A percentile compares a stretch with the other conserved stretches of the same genome.
phyloP scores from a whole-genome alignment of 2,329 filamentous ascomycete genomes.

The Balansia obtecta region DNA sequence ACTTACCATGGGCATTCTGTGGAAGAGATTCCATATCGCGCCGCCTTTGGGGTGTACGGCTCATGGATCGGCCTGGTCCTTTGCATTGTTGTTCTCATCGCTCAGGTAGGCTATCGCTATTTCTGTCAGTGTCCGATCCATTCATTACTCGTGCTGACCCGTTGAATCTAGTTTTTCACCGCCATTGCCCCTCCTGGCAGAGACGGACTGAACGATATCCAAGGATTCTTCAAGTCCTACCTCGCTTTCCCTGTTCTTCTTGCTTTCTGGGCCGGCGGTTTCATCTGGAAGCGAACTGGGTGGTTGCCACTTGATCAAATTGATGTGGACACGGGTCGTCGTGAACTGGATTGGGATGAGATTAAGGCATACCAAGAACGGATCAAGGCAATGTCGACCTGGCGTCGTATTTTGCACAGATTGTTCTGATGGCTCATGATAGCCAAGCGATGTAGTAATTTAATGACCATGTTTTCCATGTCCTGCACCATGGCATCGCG shows the following conservation, averaged over 20 bases:
- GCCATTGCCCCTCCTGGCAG: slow-evolving; percentile 27
- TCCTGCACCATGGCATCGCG: neutral
- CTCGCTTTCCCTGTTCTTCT: slow-evolving; percentile 41
- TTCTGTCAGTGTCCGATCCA: neutral
- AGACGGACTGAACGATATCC: slow-evolving; percentile 23
- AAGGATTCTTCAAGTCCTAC: slow-evolving; percentile 42
- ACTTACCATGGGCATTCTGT: slow-evolving; percentile 40
- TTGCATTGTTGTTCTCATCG: slow-evolving; percentile 38
- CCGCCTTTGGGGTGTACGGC: slow-evolving; percentile 46
- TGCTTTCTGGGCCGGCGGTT: slow-evolving; percentile 42
- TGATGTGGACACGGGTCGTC: slow-evolving; percentile 53
- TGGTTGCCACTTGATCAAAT: slow-evolving; percentile 49
- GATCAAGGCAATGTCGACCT: slow-evolving; percentile 7
- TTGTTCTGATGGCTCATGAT: slow-evolving; percentile 5
- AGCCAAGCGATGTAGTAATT: neutral
- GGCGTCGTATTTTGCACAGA: slow-evolving; percentile 8
- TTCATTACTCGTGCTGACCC: neutral
- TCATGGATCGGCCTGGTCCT: slow-evolving; percentile 50
- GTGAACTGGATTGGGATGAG: slow-evolving; percentile 33
- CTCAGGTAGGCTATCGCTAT: slow-evolving; percentile 27
- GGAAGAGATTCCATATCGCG: slow-evolving; percentile 53
- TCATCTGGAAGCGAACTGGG: slow-evolving; percentile 50
- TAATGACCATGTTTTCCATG: neutral
- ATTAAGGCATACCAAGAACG: slow-evolving; percentile 9
- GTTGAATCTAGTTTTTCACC: slow-evolving; percentile 28